phyloP scores from a whole-genome alignment of 1,284 basidiomycete genomes.

The Trichosporon sp. region DNA sequence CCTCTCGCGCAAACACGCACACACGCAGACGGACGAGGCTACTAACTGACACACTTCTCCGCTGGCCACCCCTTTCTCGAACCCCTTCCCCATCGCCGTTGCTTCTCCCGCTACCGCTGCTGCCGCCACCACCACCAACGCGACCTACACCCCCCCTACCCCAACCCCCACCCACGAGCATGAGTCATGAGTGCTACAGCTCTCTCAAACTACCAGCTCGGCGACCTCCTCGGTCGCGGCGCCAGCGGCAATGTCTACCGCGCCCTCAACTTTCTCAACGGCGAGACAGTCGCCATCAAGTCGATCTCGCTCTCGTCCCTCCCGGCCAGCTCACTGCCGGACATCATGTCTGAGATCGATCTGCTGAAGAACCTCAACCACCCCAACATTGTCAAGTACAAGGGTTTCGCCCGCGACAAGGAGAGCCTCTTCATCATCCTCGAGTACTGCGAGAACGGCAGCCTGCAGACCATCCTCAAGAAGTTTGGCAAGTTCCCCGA shows the following conservation, averaged over 20 bases:
- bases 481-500: conserved; percentile 98
- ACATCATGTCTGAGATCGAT: conserved; percentile 97
- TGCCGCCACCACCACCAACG: neutral
- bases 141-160: neutral
- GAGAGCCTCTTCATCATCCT: conserved; percentile 95
- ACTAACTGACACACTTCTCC: too few species aligned
- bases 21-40: too few species aligned
- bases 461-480: conserved; percentile 88
- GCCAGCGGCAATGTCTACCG: conserved; percentile 93
- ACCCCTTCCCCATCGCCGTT: too few species aligned
- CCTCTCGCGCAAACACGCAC: too few species aligned
- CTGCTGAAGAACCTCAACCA: conserved; percentile 90
- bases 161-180: neutral
- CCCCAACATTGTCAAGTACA: conserved; percentile 97
- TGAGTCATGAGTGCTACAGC: conserved; percentile 23
- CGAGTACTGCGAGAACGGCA: conserved; percentile 96
- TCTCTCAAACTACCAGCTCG: conserved; percentile 67
- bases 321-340: conserved; percentile 82
- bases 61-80: too few species aligned
- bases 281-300: conserved; percentile 93
- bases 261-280: conserved; percentile 90
- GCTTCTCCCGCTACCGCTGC: too few species aligned
- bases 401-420: conserved; percentile 87
- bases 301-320: conserved; percentile 90
- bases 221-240: conserved; percentile 87